Conservation (phyloP, 371 early-diverging fungal species). For the Mortierella sp. region DNA sequence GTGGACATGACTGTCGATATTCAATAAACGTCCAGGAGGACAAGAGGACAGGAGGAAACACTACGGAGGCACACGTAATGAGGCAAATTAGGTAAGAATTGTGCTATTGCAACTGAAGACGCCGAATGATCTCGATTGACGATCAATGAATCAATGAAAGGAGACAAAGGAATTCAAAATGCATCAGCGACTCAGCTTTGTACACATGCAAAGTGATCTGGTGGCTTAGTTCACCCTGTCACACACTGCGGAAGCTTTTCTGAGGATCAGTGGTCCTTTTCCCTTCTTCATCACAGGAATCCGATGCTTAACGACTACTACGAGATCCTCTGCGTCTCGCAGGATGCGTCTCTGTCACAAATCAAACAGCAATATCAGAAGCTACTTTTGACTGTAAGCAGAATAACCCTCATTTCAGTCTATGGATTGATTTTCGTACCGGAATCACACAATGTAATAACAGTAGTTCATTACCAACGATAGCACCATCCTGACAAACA, state of each 20-base stretch:
- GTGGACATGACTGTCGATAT: background rate
- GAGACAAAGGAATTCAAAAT: conserved; percentile 16
- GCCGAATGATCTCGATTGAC: too few species aligned
- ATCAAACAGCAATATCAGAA: conserved; percentile 50
- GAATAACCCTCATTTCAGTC: background rate
- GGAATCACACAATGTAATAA: too few species aligned
- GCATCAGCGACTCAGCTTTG: too few species aligned
- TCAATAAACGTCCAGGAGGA: background rate
- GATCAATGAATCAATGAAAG: background rate
- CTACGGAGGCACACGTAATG: too few species aligned
- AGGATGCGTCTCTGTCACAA: conserved; percentile 33
- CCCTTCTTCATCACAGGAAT: background rate
- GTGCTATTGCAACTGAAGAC: too few species aligned
- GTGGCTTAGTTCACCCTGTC: too few species aligned
- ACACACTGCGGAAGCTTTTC: too few species aligned
- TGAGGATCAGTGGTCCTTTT: too few species aligned
- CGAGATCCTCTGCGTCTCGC: conserved; percentile 34
- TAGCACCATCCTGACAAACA: conserved; percentile 51
- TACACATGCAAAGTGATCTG: too few species aligned
- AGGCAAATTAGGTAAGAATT: too few species aligned
- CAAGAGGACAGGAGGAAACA: background rate
- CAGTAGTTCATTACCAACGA: background rate
- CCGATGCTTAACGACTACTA: conserved; percentile 53
- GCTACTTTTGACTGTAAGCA: conserved; percentile 33
- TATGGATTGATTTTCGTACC: too few species aligned